Base-by-base conservation (phyloP, 202 grass and related monocot genomes). In the Miscanthus sacchariflorus region DNA sequence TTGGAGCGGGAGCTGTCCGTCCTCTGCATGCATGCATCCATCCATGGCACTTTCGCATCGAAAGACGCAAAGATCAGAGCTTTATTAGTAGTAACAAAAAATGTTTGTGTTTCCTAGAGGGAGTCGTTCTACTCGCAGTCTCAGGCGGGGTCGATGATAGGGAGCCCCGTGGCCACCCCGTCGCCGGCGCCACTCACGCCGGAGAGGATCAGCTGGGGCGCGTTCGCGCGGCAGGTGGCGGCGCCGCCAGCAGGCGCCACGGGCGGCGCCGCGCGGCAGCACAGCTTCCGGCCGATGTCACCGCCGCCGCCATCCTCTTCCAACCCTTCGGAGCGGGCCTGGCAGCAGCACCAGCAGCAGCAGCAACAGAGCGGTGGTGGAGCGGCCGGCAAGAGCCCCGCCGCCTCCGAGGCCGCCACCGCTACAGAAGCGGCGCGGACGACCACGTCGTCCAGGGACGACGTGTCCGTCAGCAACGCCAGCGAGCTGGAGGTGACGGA, bases 41-140 rank as follows among this genome's bases (percentile, higher is more conserved):
- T 58, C 54, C 54, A 58, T 58, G 54, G 54, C 54, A 2, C 54
- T 58, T 58, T 21, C 21, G 70, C 39, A 24, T 44, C 36, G 4
- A 44, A 44, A 72, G 38, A 23, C 68, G 68, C 33, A 36, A 38
- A 63, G n/a, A 63, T 24, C n/a, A 6, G 24, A 66, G n/a, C 24
- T 14, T 28, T 25, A 25, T 27, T 27, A n/a, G 9, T 5, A 64
- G 0, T 67, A 30, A 67, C 64, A 30, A 15, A 27, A 30, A 28
- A 0, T 27, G 63, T 12, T 28, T 27, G 4, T 4, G 14, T 38
- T 63, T 1, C 66, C 76, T 80, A 93, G 93, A 88, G 91, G 83
- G 94, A 93, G 83, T 92, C 94, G 6, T 90, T 89, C 30, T 92
- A 88, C 30, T 95, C 94, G 43, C 85, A 89, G 25, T 95, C 94